Conservation (phyloP, 257 asterid species). For the Paulownia fortunei region DNA sequence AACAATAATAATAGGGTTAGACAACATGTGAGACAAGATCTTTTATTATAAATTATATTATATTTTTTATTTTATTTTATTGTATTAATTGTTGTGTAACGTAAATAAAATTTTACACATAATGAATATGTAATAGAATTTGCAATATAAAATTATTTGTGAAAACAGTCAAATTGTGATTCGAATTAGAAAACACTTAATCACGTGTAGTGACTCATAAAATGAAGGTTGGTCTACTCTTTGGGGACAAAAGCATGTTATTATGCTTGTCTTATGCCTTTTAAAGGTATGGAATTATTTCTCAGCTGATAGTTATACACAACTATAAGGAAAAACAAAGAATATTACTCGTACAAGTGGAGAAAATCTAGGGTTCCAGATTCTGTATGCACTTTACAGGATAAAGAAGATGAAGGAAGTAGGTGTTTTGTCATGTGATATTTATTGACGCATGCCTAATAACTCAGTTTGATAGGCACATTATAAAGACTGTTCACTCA, state of each 20-base stretch:
- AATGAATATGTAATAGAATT: too few relatives aligned
- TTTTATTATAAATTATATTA: too few relatives aligned
- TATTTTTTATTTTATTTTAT: too few relatives aligned
- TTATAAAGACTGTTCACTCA: background rate
- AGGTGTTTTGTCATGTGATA: background rate
- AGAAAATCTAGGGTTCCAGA: slow-evolving; percentile 15
- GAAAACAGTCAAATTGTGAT: too few relatives aligned
- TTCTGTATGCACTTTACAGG: slow-evolving; percentile 21
- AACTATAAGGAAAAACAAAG: background rate
- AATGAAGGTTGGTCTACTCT: slow-evolving; percentile 29
- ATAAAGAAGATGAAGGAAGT: background rate
- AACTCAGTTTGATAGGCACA: background rate
- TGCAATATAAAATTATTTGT: too few relatives aligned
- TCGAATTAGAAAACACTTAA: background rate
- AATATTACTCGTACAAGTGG: background rate
- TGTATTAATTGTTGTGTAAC: too few relatives aligned
- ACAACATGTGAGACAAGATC: too few relatives aligned
- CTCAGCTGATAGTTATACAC: background rate
- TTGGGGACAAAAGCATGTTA: slow-evolving; percentile 18
- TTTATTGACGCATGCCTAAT: slow-evolving; percentile 1
- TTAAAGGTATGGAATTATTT: slow-evolving; percentile 3
- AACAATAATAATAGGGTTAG: too few relatives aligned
- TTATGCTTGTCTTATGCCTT: slow-evolving; percentile 11
- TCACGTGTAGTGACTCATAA: background rate
- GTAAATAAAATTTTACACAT: too few relatives aligned